These are phyloP conservation scores for Thielaviopsis musarum DNA, from an alignment of 2,329 filamentous ascomycete genomes.

Conservation along the genomic window DNA sequence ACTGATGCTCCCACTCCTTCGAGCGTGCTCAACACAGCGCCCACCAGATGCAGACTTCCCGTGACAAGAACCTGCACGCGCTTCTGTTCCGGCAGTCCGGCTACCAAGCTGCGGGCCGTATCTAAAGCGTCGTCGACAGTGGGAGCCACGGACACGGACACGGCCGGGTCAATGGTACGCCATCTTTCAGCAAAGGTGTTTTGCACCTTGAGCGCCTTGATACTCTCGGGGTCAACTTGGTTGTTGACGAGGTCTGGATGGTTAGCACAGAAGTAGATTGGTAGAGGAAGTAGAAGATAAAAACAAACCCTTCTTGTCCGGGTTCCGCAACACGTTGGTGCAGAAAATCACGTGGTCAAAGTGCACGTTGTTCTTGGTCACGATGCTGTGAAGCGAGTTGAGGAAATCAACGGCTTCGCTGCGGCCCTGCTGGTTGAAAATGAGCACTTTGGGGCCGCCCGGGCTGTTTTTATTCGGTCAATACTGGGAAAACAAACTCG, in stretches of 20 bases:
- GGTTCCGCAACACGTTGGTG: conserved; percentile 40
- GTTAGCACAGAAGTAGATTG: neutral
- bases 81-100: conserved; percentile 18
- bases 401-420: conserved; percentile 37
- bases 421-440: conserved; percentile 75
- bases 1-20: conserved; percentile 29
- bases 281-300: neutral
- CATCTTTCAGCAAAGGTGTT: conserved; percentile 35
- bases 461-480: conserved; percentile 13
- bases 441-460: conserved; percentile 35
- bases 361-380: conserved; percentile 18
- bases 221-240: conserved; percentile 33
- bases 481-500: neutral
- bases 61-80: conserved; percentile 36
- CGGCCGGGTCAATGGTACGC: conserved; percentile 28
- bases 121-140: conserved; percentile 40
- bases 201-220: conserved; percentile 35
- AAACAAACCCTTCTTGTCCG: conserved; percentile 25
- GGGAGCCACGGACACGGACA: conserved; percentile 29
- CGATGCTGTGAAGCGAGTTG: conserved; percentile 25
- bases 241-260: conserved; percentile 38
- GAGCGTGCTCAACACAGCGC: conserved; percentile 33
- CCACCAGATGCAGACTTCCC: conserved; percentile 46
- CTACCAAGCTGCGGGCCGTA: conserved; percentile 24
- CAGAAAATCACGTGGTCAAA: conserved; percentile 72